phyloP scores from a whole-genome alignment of 805 yeast genomes.

The Saccharomyces cerevisiae region DNA sequence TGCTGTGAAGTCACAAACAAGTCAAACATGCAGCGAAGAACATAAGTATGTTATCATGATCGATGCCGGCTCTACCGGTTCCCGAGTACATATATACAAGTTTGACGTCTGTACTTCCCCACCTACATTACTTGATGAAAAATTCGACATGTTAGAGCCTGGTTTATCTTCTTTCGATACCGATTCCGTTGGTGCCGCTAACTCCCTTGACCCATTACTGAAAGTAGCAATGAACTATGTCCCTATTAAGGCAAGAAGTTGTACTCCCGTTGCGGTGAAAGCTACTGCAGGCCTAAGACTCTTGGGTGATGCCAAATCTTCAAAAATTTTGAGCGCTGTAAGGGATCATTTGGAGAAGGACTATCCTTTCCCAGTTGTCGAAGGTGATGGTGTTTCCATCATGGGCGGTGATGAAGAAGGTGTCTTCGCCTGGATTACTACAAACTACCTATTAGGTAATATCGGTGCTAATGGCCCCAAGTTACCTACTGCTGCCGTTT shows the following conservation, averaged over 20 bases:
- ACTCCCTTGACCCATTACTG: conserved; percentile 77
- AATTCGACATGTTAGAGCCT: conserved; percentile 82
- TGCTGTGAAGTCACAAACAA: conserved; percentile 17
- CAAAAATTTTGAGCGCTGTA: conserved; percentile 67
- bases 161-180: conserved; percentile 82
- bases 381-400: conserved; percentile 76
- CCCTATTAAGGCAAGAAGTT: conserved; percentile 61
- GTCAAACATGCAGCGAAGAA: conserved; percentile 31
- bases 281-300: conserved; percentile 96
- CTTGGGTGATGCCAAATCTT: conserved; percentile 68
- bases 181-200: conserved; percentile 79
- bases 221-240: conserved; percentile 66
- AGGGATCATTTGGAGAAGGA: conserved; percentile 63
- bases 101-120: conserved; percentile 82
- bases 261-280: conserved; percentile 93
- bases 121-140: conserved; percentile 72
- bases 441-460: conserved; percentile 87
- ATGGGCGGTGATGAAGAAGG: conserved; percentile 98
- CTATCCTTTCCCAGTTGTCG: conserved; percentile 89
- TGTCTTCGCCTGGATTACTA: conserved; percentile 97
- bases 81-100: conserved; percentile 88
- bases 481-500: conserved; percentile 88
- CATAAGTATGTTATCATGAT: conserved; percentile 81
- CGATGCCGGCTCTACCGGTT: conserved; percentile 97
- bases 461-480: conserved; percentile 63